A percentile compares a stretch with the other conserved stretches of the same genome.
Evolutionary conservation across 805 yeast genomes (phyloP).

Genomic region (Pichia pseudocactophila): DNA sequence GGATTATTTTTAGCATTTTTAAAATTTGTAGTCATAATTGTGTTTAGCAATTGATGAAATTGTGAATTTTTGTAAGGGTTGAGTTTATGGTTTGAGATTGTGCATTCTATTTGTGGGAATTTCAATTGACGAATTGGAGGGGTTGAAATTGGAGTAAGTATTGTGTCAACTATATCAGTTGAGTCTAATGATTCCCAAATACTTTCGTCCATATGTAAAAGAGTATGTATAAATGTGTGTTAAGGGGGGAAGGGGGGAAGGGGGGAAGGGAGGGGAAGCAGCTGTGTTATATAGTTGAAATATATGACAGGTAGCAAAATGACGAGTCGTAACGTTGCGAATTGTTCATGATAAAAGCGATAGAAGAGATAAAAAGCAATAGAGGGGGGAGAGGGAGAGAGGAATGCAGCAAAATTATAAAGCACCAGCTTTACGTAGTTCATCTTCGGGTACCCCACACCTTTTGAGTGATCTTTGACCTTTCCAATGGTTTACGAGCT

Average conservation of each 20-base stretch:
- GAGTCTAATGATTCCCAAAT: too few relatives aligned
- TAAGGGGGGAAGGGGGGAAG: too few relatives aligned
- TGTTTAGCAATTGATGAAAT: not conserved
- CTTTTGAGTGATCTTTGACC: constrained; percentile 24
- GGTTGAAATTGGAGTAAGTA: too few relatives aligned
- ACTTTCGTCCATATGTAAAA: too few relatives aligned
- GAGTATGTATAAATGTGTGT: too few relatives aligned
- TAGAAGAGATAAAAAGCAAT: not conserved
- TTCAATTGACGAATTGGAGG: not conserved
- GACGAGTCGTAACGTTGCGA: too few relatives aligned
- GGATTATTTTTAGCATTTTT: not conserved
- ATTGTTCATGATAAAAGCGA: not conserved
- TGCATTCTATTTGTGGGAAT: not conserved
- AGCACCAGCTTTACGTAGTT: constrained; percentile 17
- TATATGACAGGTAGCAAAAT: too few relatives aligned
- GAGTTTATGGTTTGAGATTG: not conserved
- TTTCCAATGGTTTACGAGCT: constrained; percentile 27
- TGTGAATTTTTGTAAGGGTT: not conserved
- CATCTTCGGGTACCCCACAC: constrained; percentile 23
- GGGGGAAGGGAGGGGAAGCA: too few relatives aligned
- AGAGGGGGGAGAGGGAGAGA: not conserved
- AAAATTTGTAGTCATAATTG: too few relatives aligned
- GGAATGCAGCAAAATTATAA: not conserved
- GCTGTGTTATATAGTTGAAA: too few relatives aligned
- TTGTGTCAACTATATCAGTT: too few relatives aligned